Evolutionary conservation across 768 basidiomycete species (phyloP).

Genomic region (Crucibulum laeve): DNA sequence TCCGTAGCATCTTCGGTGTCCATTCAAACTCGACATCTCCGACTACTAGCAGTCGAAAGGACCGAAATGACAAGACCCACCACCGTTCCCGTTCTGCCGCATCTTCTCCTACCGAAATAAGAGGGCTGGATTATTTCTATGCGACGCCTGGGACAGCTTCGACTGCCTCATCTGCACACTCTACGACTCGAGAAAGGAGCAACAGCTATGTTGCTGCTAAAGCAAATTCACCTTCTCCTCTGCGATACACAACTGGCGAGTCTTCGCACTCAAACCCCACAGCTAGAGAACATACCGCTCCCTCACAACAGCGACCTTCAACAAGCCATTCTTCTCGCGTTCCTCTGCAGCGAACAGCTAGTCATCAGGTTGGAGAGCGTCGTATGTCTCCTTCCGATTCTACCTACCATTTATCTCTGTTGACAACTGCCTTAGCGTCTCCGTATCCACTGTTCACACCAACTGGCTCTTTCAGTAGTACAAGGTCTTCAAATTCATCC

Average conservation of each 20-base stretch:
- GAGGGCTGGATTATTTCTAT: slow-evolving; percentile 36
- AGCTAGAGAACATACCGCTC: slow-evolving; percentile 23
- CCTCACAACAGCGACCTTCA: slow-evolving; percentile 11
- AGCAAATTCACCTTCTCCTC: slow-evolving; percentile 32
- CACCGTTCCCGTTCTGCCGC: slow-evolving; percentile 37
- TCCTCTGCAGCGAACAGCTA: slow-evolving; percentile 34
- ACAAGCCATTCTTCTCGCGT: slow-evolving; percentile 7
- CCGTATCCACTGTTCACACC: slow-evolving; percentile 19
- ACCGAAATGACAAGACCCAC: slow-evolving; percentile 30
- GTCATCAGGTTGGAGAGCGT: slow-evolving; percentile 39
- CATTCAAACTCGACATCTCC: too few species aligned
- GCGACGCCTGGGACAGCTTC: slow-evolving; percentile 25
- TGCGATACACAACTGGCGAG: slow-evolving; percentile 36
- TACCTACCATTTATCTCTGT: slow-evolving; percentile 1
- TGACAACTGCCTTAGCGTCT: slow-evolving; percentile 12
- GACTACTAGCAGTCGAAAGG: too few species aligned
- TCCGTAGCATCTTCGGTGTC: too few species aligned
- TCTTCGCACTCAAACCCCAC: slow-evolving; percentile 9
- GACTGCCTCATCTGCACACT: slow-evolving; percentile 28
- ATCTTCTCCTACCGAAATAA: slow-evolving; percentile 16
- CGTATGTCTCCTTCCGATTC: slow-evolving; percentile 25
- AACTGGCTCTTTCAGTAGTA: slow-evolving; percentile 29
- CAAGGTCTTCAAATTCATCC: slow-evolving; percentile 48
- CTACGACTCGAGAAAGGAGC: slow-evolving; percentile 30
- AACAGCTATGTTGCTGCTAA: slow-evolving; percentile 31